Evolutionary conservation across 148 eudicot species (phyloP).

Genomic region (Fagopyrum esculentum): DNA sequence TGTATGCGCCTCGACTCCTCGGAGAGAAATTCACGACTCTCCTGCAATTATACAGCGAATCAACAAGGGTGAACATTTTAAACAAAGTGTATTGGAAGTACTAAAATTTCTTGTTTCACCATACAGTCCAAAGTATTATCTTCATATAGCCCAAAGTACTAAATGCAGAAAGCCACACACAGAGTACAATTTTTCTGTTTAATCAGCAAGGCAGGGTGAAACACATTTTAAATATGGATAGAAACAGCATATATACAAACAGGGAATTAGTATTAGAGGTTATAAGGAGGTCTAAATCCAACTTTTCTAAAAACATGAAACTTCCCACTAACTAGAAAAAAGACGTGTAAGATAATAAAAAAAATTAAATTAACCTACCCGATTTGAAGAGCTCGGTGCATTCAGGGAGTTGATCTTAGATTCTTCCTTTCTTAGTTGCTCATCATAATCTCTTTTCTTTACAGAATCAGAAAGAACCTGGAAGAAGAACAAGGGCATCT

Average conservation of each 20-base stretch:
- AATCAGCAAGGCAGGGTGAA: neutral
- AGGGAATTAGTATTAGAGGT: neutral
- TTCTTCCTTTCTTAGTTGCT: conserved; percentile 85
- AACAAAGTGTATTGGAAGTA: neutral
- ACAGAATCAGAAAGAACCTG: conserved; percentile 92
- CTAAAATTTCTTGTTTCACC: neutral
- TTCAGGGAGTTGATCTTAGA: conserved; percentile 50
- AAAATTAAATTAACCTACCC: conserved; percentile 33
- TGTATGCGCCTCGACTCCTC: conserved; percentile 98
- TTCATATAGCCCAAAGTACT: neutral
- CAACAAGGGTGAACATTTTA: neutral
- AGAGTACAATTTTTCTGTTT: no score
- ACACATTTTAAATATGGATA: neutral
- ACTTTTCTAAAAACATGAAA: neutral
- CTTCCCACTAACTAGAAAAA: neutral
- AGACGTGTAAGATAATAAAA: neutral
- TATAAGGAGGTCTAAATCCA: neutral
- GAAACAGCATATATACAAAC: neutral
- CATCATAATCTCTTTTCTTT: conserved; percentile 94
- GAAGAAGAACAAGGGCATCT: conserved; percentile 13
- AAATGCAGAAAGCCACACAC: neutral
- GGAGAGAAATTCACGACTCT: conserved; percentile 53
- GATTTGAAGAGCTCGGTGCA: conserved; percentile 70
- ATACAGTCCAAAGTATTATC: neutral
- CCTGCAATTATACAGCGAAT: conserved; percentile 31